Evolutionary conservation across 2,329 filamentous ascomycete genomes (phyloP).

Genomic region (Sclerotinia trifoliorum): DNA sequence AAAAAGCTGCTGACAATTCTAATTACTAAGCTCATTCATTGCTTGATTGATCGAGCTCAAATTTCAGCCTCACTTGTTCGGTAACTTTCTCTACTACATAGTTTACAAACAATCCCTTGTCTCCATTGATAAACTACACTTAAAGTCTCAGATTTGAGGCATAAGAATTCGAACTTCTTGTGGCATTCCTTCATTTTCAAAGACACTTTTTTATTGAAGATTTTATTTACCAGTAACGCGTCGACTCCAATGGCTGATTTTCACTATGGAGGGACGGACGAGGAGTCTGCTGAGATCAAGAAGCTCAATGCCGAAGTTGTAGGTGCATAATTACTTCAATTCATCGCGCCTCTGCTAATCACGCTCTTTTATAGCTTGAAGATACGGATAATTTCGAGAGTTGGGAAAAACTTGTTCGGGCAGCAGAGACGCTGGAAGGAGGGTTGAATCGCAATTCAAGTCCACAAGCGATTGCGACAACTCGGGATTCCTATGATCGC

Average conservation of each 20-base stretch:
- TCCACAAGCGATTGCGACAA: conserved; percentile 83
- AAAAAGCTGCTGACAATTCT: conserved; percentile 2
- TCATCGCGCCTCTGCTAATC: conserved; percentile 25
- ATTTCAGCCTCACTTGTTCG: conserved; percentile 15
- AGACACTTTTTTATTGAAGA: neutral
- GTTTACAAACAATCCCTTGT: conserved; percentile 17
- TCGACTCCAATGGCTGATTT: conserved; percentile 63
- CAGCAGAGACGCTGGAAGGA: conserved; percentile 81
- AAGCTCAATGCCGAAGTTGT: conserved; percentile 78
- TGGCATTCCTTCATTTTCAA: neutral
- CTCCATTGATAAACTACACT: conserved; percentile 1
- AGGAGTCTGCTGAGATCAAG: conserved; percentile 79
- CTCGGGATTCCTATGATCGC: conserved; percentile 84
- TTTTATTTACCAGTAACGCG: conserved; percentile 12
- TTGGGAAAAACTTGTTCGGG: conserved; percentile 89
- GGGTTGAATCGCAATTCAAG: conserved; percentile 96
- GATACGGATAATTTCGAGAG: conserved; percentile 90
- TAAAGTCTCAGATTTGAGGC: neutral
- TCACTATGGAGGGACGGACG: conserved; percentile 70
- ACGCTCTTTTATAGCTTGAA: conserved; percentile 33
- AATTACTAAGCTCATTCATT: neutral
- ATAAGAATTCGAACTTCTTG: neutral
- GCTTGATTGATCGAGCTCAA: conserved; percentile 5
- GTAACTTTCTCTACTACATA: neutral
- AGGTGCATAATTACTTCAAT: conserved; percentile 42